phyloP scores from a whole-genome alignment of 129 eudicot species.

The Lonicera japonica region DNA sequence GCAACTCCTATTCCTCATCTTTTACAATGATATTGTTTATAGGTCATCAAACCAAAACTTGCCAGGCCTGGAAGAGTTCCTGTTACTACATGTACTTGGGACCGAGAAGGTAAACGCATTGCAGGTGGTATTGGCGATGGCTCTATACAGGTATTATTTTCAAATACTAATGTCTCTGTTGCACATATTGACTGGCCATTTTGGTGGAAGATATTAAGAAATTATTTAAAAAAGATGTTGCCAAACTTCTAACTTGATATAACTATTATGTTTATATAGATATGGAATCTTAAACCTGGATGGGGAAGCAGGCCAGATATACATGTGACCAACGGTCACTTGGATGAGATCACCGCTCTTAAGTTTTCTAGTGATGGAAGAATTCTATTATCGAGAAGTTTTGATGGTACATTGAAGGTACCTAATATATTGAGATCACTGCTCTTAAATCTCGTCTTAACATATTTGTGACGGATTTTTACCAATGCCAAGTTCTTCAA shows the following conservation, averaged over 20 bases:
- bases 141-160: slow-evolving; percentile 72
- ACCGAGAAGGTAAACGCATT: slow-evolving; percentile 86
- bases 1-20: background rate
- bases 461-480: background rate
- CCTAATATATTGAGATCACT: background rate
- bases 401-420: slow-evolving; percentile 89
- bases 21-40: slow-evolving; percentile 11
- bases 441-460: background rate
- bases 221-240: background rate
- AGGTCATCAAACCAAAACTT: slow-evolving; percentile 97
- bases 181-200: slow-evolving; percentile 1
- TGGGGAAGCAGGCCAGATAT: slow-evolving; percentile 98
- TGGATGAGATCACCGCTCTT: slow-evolving; percentile 84
- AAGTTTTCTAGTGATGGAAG: slow-evolving; percentile 91
- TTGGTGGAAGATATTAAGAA: background rate
- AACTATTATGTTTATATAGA: slow-evolving; percentile 26
- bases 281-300: slow-evolving; percentile 91
- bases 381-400: slow-evolving; percentile 81
- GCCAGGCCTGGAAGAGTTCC: slow-evolving; percentile 95
- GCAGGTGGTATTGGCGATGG: slow-evolving; percentile 98
- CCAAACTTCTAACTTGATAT: background rate
- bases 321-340: slow-evolving; percentile 52
- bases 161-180: background rate
- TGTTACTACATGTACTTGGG: slow-evolving; percentile 94
- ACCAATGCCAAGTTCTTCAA: background rate